A percentile compares a stretch with the other conserved stretches of the same genome.
phyloP scores from a whole-genome alignment of 768 basidiomycete species.

The Rhizopogon salebrosus region DNA sequence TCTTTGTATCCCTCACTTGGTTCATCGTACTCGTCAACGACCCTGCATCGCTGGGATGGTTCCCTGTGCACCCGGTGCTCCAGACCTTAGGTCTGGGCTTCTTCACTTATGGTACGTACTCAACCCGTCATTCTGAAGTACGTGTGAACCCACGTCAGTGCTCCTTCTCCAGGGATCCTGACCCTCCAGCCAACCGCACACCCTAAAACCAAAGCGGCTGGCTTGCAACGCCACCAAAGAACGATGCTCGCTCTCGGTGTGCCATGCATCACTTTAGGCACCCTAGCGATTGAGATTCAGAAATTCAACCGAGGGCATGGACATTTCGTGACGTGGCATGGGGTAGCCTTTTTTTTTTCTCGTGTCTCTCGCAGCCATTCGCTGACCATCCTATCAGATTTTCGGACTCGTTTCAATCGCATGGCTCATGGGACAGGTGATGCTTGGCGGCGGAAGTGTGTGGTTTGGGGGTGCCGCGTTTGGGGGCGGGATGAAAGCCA shows the following conservation, averaged over 20 bases:
- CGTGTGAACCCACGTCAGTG: neutral
- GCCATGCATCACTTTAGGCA: constrained; percentile 55
- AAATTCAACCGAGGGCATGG: constrained; percentile 45
- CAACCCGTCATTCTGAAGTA: neutral
- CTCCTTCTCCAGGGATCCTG: constrained; percentile 47
- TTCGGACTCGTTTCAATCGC: constrained; percentile 58
- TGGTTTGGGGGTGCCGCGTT: constrained; percentile 69
- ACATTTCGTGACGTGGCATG: constrained; percentile 77
- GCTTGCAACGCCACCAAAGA: constrained; percentile 65
- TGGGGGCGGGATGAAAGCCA: constrained; percentile 69
- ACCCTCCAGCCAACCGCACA: constrained; percentile 73
- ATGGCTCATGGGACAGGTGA: constrained; percentile 59
- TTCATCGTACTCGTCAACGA: constrained; percentile 37
- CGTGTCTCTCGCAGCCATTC: neutral
- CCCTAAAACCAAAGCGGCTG: constrained; percentile 59
- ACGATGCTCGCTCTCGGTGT: constrained; percentile 52
- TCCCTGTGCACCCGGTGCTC: constrained; percentile 60
- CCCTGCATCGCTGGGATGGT: constrained; percentile 50
- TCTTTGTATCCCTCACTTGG: constrained; percentile 41
- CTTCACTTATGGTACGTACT: constrained; percentile 55
- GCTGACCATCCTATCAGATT: constrained; percentile 30
- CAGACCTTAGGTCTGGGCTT: constrained; percentile 52
- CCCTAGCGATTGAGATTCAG: constrained; percentile 55
- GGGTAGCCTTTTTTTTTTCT: constrained; percentile 36
- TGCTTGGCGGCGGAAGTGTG: constrained; percentile 69